Percentiles rank a stretch among this genome's conserved stretches.
These are phyloP conservation scores for Globisporangium nagaii DNA, from an alignment of 352 stramenopile species.

Conservation along the genomic window DNA sequence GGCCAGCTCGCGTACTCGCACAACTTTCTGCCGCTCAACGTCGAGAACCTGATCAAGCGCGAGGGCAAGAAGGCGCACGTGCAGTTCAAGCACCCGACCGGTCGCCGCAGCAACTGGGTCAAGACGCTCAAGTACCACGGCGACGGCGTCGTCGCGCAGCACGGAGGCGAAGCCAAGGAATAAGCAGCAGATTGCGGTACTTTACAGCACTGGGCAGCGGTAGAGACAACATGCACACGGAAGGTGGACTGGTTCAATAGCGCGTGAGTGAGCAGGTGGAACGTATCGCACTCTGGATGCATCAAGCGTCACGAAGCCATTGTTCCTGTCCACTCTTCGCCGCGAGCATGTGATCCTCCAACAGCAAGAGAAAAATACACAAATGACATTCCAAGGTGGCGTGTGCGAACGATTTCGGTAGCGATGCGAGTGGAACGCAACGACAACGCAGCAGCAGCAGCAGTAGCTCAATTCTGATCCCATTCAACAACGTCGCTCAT, in stretches of 20 bases:
- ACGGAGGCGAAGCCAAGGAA: conserved; percentile 72
- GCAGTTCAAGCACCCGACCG: conserved; percentile 74
- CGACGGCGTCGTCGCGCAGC: conserved; percentile 70
- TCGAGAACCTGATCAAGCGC: conserved; percentile 75
- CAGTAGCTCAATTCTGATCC: neutral
- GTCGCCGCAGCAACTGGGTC: conserved; percentile 80
- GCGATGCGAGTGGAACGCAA: too few relatives aligned
- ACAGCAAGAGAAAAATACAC: neutral
- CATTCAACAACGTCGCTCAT: too few relatives aligned
- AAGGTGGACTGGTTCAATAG: too few relatives aligned
- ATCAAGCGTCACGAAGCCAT: neutral
- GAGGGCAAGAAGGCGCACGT: conserved; percentile 72
- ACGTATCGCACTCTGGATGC: too few relatives aligned
- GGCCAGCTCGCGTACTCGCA: conserved; percentile 83
- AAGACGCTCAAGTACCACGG: conserved; percentile 88
- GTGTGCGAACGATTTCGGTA: too few relatives aligned
- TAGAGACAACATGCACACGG: too few relatives aligned
- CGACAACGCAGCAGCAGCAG: too few relatives aligned
- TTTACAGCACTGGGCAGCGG: too few relatives aligned
- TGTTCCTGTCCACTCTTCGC: too few relatives aligned
- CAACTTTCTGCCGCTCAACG: conserved; percentile 76
- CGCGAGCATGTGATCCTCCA: too few relatives aligned
- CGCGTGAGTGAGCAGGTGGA: too few relatives aligned
- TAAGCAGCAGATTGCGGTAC: too few relatives aligned
- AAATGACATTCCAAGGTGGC: neutral